These are phyloP conservation scores for Cystoisospora suis DNA, from an alignment of 169 alveolate genomes.

Conservation along the genomic window DNA sequence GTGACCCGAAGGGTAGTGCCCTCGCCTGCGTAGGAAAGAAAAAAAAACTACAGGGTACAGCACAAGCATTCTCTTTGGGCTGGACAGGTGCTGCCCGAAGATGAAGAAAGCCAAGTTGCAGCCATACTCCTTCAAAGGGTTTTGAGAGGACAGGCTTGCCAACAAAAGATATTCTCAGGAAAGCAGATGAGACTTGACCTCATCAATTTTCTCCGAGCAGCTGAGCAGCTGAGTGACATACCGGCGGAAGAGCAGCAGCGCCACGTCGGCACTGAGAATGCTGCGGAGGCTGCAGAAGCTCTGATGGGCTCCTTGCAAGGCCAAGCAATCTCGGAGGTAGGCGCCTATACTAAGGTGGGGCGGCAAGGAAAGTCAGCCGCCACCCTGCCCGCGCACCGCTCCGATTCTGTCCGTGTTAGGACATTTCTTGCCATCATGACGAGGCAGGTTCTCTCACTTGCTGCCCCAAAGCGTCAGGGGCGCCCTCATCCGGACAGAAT, in stretches of 20 bases:
- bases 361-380: too few species aligned
- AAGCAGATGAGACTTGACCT: slow-evolving; percentile 88
- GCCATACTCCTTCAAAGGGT: slow-evolving; percentile 87
- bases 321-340: slow-evolving; percentile 46
- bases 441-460: not conserved
- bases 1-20: not conserved
- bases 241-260: slow-evolving; percentile 70
- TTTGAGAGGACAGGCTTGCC: slow-evolving; percentile 90
- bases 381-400: not conserved
- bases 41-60: too few species aligned
- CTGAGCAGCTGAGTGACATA: slow-evolving; percentile 86
- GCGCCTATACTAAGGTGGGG: not conserved
- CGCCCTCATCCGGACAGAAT: too few species aligned
- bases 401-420: not conserved
- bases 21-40: too few species aligned
- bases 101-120: slow-evolving; percentile 78
- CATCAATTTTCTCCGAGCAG: slow-evolving; percentile 85
- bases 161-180: slow-evolving; percentile 91
- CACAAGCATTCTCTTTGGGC: not conserved
- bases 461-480: too few species aligned
- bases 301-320: slow-evolving; percentile 63
- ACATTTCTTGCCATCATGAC: not conserved
- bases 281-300: slow-evolving; percentile 47
- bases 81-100: slow-evolving; percentile 64
- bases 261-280: not conserved